Evolutionary conservation across 257 asterid genomes (phyloP).

Genomic region (Nicotiana benthamiana): DNA sequence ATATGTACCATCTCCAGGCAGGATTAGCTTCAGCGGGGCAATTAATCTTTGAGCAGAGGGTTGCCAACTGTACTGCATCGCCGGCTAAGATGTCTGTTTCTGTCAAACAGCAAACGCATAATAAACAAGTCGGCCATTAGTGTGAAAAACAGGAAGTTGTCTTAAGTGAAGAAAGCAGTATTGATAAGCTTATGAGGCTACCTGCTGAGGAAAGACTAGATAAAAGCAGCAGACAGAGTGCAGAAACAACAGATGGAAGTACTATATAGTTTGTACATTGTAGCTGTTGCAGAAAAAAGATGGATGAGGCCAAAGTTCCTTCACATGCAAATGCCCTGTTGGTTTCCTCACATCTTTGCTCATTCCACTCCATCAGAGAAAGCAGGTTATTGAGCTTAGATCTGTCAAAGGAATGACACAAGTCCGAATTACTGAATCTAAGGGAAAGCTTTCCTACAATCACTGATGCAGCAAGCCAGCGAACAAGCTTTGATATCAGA

Average conservation of each 20-base stretch:
- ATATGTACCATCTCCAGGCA: constrained; percentile 78
- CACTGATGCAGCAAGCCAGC: constrained; percentile 82
- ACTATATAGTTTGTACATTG: constrained; percentile 34
- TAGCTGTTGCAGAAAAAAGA: constrained; percentile 60
- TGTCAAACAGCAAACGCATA: constrained; percentile 15
- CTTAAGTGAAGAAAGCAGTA: not conserved
- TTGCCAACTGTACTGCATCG: constrained; percentile 28
- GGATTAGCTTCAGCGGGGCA: constrained; percentile 75
- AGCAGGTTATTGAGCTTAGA: constrained; percentile 29
- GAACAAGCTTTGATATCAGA: constrained; percentile 59
- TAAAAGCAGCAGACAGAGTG: constrained; percentile 59
- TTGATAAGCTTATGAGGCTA: constrained; percentile 13
- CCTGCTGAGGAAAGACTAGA: constrained; percentile 44
- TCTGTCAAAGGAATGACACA: constrained; percentile 22
- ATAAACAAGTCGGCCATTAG: constrained; percentile 1
- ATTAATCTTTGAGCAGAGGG: constrained; percentile 45
- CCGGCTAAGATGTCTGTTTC: constrained; percentile 30
- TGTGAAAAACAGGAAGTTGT: not conserved
- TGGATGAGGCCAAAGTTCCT: constrained; percentile 47
- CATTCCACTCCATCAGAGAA: constrained; percentile 40
- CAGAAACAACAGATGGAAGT: constrained; percentile 70
- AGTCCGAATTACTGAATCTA: constrained; percentile 24
- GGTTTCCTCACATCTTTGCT: constrained; percentile 20
- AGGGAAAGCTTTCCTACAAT: constrained; percentile 49
- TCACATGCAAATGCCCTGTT: constrained; percentile 17